These are phyloP conservation scores for Cunninghamia lanceolata DNA, from an alignment of 75 land plant genomes.

Conservation along the genomic window DNA sequence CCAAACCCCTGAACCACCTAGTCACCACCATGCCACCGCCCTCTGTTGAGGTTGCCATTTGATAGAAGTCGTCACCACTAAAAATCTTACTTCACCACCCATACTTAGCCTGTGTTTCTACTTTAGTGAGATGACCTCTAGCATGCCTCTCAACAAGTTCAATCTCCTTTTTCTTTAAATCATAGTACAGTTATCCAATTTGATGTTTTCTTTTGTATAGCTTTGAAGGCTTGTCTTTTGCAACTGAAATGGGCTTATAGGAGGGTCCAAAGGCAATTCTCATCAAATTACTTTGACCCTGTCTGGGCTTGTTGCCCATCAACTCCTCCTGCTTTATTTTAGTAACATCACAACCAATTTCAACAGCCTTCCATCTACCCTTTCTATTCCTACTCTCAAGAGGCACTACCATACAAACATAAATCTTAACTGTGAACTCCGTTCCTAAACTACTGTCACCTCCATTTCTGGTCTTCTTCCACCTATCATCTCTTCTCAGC, in stretches of 20 bases:
- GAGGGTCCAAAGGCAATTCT: slow-evolving; percentile 98
- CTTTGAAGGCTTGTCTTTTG: slow-evolving; percentile 84
- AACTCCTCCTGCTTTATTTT: slow-evolving; percentile 94
- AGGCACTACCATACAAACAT: too few relatives aligned
- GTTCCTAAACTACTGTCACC: too few relatives aligned
- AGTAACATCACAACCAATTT: slow-evolving; percentile 33
- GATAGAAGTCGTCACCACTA: too few relatives aligned
- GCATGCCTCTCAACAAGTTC: slow-evolving; percentile 85
- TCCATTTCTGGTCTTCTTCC: too few relatives aligned
- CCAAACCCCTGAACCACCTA: too few relatives aligned
- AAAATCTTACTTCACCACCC: slow-evolving; percentile 84
- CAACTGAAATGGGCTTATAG: slow-evolving; percentile 73
- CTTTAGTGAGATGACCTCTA: slow-evolving; percentile 73
- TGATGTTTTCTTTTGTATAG: slow-evolving; percentile 93
- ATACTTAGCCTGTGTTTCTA: slow-evolving; percentile 93
- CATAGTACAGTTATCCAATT: slow-evolving; percentile 76
- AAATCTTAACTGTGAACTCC: too few relatives aligned
- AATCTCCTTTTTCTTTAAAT: slow-evolving; percentile 87
- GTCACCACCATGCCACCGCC: too few relatives aligned
- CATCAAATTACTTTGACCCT: slow-evolving; percentile 77
- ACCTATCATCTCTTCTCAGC: too few relatives aligned
- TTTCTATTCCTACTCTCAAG: slow-evolving; percentile 35
- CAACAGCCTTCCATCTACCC: slow-evolving; percentile 57
- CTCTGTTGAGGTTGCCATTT: too few relatives aligned
- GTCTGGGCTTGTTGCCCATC: slow-evolving; percentile 67